phyloP scores from a whole-genome alignment of 2,329 filamentous ascomycete genomes.

The Blumeriella jaapii region DNA sequence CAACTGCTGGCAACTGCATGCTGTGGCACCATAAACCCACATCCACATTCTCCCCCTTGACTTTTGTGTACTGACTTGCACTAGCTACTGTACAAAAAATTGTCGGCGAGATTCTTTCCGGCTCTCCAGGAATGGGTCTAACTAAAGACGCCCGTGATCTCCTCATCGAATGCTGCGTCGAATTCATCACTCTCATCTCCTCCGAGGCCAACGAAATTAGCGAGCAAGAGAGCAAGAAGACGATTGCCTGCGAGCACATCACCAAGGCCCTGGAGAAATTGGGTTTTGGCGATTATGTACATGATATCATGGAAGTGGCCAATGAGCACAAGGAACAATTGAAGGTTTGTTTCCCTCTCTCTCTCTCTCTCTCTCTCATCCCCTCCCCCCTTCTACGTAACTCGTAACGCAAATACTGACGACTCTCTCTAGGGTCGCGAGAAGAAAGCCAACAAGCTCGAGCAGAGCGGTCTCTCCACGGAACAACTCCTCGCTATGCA shows the following conservation, averaged over 20 bases:
- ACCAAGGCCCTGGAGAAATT: constrained; percentile 88
- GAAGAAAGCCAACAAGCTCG: constrained; percentile 95
- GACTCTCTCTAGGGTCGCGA: constrained; percentile 84
- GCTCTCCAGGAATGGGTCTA: constrained; percentile 69
- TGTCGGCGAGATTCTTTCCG: constrained; percentile 81
- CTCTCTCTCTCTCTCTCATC: too few species aligned
- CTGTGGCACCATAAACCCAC: background rate
- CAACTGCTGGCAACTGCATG: too few species aligned
- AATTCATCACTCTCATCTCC: constrained; percentile 98
- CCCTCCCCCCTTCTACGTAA: too few species aligned
- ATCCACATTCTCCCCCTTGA: background rate
- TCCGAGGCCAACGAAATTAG: constrained; percentile 98
- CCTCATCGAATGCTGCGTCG: constrained; percentile 95
- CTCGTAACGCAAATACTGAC: too few species aligned
- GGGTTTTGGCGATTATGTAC: constrained; percentile 86
- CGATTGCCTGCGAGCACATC: constrained; percentile 95
- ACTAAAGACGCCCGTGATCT: constrained; percentile 92
- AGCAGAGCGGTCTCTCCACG: constrained; percentile 82
- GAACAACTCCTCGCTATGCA: constrained; percentile 84
- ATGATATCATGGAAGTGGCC: constrained; percentile 75
- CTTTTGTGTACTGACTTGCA: constrained; percentile 3
- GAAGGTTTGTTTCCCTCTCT: constrained; percentile 43
- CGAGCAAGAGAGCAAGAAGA: constrained; percentile 98
- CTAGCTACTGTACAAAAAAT: constrained; percentile 68
- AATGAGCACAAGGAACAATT: constrained; percentile 86